These are phyloP conservation scores for Triadica sebifera DNA, from an alignment of 345 rosid genomes.

Conservation along the genomic window DNA sequence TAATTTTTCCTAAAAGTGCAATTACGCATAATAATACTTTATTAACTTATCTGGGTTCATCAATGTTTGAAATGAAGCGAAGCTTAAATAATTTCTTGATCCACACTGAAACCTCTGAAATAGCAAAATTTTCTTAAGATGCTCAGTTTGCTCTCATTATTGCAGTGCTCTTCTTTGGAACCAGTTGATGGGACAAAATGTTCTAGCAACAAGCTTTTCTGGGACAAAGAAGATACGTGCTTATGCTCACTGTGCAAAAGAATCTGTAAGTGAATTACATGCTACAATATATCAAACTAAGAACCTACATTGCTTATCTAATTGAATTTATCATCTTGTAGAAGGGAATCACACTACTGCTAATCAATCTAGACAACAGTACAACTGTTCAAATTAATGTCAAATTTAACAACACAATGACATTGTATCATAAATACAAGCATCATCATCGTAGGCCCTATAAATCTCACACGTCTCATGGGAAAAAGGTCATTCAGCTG, in stretches of 20 bases:
- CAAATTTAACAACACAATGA: constrained; percentile 33
- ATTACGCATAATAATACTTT: too few relatives aligned
- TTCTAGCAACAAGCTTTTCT: constrained; percentile 56
- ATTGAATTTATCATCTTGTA: constrained; percentile 34
- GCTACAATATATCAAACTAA: background rate
- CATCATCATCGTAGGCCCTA: constrained; percentile 8
- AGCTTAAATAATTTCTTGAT: too few relatives aligned
- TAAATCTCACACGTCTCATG: constrained; percentile 18
- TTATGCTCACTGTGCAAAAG: constrained; percentile 79
- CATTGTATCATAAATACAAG: constrained; percentile 28
- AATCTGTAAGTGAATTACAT: constrained; percentile 49
- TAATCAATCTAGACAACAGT: constrained; percentile 71
- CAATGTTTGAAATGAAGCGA: too few relatives aligned
- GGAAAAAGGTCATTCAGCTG: constrained; percentile 11
- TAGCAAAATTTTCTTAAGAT: background rate
- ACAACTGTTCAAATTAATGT: constrained; percentile 47
- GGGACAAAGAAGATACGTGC: constrained; percentile 68
- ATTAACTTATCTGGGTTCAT: too few relatives aligned
- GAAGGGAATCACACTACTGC: constrained; percentile 69
- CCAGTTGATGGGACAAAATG: constrained; percentile 75
- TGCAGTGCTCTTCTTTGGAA: constrained; percentile 95
- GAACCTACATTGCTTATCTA: constrained; percentile 6
- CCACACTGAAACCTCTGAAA: too few relatives aligned
- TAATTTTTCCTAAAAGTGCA: too few relatives aligned
- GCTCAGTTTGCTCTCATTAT: constrained; percentile 13